Base-by-base conservation (phyloP, 148 eudicot species). In the Arctostaphylos glauca region DNA sequence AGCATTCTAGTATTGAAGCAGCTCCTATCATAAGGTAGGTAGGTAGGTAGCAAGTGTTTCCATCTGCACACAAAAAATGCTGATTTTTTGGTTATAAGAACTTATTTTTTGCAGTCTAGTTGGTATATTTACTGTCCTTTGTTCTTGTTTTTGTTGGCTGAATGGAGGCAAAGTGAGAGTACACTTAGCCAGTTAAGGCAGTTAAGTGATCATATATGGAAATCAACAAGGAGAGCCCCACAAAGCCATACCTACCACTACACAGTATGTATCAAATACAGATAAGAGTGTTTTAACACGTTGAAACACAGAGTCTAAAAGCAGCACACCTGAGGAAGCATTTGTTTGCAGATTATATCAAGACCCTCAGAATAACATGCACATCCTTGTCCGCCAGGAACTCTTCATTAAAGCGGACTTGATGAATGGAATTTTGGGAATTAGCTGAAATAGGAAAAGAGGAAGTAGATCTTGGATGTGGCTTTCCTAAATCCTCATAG, bases 311-410 rank as follows among this genome's bases (percentile, higher is more conserved):
- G 2, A 52, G 60, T 77, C 50, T 54, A 77, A 77, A 55, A 77
- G 64, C 49, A 55, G 66, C 66, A 55, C 44, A 41, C 12, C 64
- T 54, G 19, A 55, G 80, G 48, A 54, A 31, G 62, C 66, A 15
- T 77, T 76, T 13, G 43, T 74, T 74, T 21, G 6, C 76, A 44
- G 50, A 18, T 52, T 18, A 19, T 13, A 19, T 73, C 75, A 49
- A n/a, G 31, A 43, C 54, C 79, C 60, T 49, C 25, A 23, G 77
- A 75, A 75, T 52, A 75, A 52, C 43, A 75, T 75, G 59, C 79
- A 76, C 59, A 31, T 76, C 43, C 10, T 5, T 55, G 6, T 31
- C 64, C 9, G 15, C 66, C 49, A 54, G 48, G 23, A 47, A 77
- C 64, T 55, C 21, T 41, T 13, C 38, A 13, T 9, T 50, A 74